phyloP scores from a whole-genome alignment of 1,139 yeast species.

The Candida pseudoviswanathii region DNA sequence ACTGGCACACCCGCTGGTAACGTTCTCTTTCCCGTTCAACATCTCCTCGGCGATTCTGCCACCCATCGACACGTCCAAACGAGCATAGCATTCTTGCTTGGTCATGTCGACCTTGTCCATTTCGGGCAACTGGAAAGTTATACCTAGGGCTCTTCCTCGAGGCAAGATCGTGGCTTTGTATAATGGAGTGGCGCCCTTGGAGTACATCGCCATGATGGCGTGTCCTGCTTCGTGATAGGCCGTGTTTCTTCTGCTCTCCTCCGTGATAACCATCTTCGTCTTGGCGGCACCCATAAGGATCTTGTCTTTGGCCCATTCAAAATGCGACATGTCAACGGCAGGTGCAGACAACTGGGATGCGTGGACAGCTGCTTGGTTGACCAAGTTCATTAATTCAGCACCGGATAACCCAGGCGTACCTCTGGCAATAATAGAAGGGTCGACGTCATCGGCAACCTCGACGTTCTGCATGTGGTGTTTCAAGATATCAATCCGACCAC shows the following conservation, averaged over 20 bases:
- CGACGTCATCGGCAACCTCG: conserved; percentile 81
- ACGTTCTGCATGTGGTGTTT: conserved; percentile 92
- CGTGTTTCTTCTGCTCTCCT: conserved; percentile 88
- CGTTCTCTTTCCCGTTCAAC: conserved; percentile 87
- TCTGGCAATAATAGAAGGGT: conserved; percentile 86
- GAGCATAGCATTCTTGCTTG: conserved; percentile 83
- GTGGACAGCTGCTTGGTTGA: conserved; percentile 96
- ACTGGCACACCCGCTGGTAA: conserved; percentile 92
- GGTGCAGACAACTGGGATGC: conserved; percentile 93
- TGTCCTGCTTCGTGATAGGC: conserved; percentile 99
- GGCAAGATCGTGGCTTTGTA: conserved; percentile 97
- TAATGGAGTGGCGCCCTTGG: conserved; percentile 93
- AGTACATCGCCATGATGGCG: conserved; percentile 95
- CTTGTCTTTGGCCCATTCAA: conserved; percentile 99
- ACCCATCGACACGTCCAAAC: conserved; percentile 97
- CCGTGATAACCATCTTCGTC: conserved; percentile 95
- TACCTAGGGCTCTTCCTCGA: conserved; percentile 94
- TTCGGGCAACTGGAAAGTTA: conserved; percentile 96
- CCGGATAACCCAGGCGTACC: conserved; percentile 98
- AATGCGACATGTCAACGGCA: conserved; percentile 85
- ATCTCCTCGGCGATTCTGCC: conserved; percentile 97
- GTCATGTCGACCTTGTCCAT: conserved; percentile 97
- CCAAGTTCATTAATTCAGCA: conserved; percentile 93
- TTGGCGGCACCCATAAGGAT: conserved; percentile 98
- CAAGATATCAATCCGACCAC: conserved; percentile 93